phyloP scores from a whole-genome alignment of 345 rosid species.

The Garcia nutans region DNA sequence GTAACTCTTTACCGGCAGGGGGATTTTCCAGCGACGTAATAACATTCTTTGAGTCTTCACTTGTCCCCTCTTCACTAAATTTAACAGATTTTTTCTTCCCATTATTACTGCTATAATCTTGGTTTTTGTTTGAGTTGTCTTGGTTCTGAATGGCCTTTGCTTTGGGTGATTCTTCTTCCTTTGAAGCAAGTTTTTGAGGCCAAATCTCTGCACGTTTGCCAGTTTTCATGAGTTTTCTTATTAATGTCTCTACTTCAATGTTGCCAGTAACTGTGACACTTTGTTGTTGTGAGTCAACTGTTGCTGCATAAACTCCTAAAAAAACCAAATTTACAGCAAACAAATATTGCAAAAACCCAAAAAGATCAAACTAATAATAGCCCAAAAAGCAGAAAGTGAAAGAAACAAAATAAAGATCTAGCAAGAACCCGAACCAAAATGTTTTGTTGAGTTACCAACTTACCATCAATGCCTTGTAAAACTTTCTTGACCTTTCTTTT shows the following conservation, averaged over 20 bases:
- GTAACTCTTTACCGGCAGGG: neutral
- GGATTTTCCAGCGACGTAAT: slow-evolving; percentile 2
- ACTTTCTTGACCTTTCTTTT: slow-evolving; percentile 30
- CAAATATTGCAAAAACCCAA: neutral
- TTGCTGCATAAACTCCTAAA: slow-evolving; percentile 29
- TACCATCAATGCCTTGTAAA: slow-evolving; percentile 24
- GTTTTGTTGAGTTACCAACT: neutral
- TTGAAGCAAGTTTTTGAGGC: slow-evolving; percentile 13
- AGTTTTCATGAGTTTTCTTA: slow-evolving; percentile 24
- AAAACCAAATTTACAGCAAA: neutral
- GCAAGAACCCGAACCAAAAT: too few species aligned
- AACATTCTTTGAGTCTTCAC: neutral
- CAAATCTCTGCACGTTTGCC: slow-evolving; percentile 29
- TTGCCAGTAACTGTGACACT: slow-evolving; percentile 31
- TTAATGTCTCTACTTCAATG: slow-evolving; percentile 24
- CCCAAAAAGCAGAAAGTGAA: neutral
- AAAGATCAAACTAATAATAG: neutral
- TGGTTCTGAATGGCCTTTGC: neutral
- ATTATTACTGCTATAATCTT: neutral
- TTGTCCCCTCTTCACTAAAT: neutral
- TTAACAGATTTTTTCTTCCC: neutral
- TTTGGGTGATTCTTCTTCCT: slow-evolving; percentile 13
- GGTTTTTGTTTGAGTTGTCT: neutral
- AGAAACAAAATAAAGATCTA: too few species aligned
- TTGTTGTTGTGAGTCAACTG: slow-evolving; percentile 26